Percentiles rank a stretch among this genome's conserved stretches.
These are phyloP conservation scores for Paragyromitra xinjiangensis DNA, from an alignment of 495 filamentous ascomycete species.

Conservation along the genomic window DNA sequence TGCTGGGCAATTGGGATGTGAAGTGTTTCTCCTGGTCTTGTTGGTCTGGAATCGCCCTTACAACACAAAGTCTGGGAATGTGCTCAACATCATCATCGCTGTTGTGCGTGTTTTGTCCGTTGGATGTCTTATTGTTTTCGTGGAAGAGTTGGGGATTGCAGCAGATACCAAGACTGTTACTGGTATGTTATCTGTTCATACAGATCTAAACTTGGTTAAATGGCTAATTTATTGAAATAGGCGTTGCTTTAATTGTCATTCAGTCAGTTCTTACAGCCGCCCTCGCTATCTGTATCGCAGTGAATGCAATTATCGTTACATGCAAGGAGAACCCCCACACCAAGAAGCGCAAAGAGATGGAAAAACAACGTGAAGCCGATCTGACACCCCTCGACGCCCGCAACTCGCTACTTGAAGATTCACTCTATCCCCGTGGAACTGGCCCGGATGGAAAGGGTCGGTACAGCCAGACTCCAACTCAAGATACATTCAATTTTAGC, in stretches of 20 bases:
- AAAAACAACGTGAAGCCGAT: conserved; percentile 87
- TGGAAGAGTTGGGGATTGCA: conserved; percentile 87
- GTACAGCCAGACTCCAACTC: conserved; percentile 49
- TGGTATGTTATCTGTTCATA: conserved; percentile 32
- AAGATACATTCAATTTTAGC: conserved; percentile 51
- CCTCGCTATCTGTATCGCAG: conserved; percentile 86
- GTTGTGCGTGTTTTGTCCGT: conserved; percentile 93
- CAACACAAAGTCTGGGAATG: conserved; percentile 81
- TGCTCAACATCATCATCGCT: conserved; percentile 94
- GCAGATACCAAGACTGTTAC: conserved; percentile 96
- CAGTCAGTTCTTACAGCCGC: conserved; percentile 84
- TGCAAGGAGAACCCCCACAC: conserved; percentile 89
- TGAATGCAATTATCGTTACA: conserved; percentile 85
- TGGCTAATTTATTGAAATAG: conserved; percentile 58
- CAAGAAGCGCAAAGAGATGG: conserved; percentile 82
- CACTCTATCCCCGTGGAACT: conserved; percentile 60
- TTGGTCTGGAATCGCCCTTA: conserved; percentile 87
- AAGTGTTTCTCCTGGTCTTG: conserved; percentile 70
- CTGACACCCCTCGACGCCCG: conserved; percentile 90
- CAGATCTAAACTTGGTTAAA: neutral
- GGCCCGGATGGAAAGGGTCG: conserved; percentile 56
- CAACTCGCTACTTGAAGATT: conserved; percentile 75
- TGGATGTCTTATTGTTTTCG: conserved; percentile 88
- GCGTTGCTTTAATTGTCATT: conserved; percentile 86
- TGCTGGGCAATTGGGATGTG: conserved; percentile 79